Evolutionary conservation across 768 basidiomycete species (phyloP).

Genomic region (Collybiopsis luxurians): DNA sequence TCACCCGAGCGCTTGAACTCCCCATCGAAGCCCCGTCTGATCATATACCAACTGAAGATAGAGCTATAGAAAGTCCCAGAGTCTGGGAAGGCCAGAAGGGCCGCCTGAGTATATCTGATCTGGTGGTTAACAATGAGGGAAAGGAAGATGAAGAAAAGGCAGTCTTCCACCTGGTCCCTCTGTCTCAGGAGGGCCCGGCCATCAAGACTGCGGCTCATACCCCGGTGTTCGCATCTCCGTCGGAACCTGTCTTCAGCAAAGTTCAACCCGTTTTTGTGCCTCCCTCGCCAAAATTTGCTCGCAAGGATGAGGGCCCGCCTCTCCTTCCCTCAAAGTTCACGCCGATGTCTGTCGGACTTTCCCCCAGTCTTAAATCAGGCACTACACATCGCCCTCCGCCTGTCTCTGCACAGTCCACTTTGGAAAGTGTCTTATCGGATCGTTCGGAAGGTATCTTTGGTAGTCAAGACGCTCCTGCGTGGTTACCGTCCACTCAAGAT

Average conservation of each 20-base stretch:
- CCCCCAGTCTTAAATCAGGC: slow-evolving; percentile 28
- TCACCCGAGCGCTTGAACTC: slow-evolving; percentile 13
- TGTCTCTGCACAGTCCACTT: slow-evolving; percentile 48
- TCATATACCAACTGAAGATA: neutral
- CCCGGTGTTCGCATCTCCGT: slow-evolving; percentile 43
- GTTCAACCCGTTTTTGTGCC: slow-evolving; percentile 50
- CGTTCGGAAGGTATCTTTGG: slow-evolving; percentile 53
- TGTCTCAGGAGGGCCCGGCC: neutral
- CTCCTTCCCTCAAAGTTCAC: slow-evolving; percentile 32
- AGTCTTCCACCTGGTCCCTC: slow-evolving; percentile 22
- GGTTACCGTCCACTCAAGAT: slow-evolving; percentile 63
- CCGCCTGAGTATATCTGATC: slow-evolving; percentile 59
- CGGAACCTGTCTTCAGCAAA: slow-evolving; percentile 55
- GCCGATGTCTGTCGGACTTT: slow-evolving; percentile 45
- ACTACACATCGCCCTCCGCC: slow-evolving; percentile 25
- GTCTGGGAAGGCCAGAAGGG: slow-evolving; percentile 15
- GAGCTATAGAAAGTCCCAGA: neutral
- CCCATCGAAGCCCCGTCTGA: slow-evolving; percentile 1
- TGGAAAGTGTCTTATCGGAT: slow-evolving; percentile 52
- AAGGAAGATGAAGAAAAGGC: slow-evolving; percentile 33
- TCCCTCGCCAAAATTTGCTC: slow-evolving; percentile 28
- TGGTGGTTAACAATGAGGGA: slow-evolving; percentile 40
- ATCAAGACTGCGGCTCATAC: slow-evolving; percentile 43
- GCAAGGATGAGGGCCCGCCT: slow-evolving; percentile 18
- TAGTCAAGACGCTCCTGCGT: slow-evolving; percentile 41